These are phyloP conservation scores for Didymellaceae sp. DNA, from an alignment of 2,329 filamentous ascomycete species.

Conservation along the genomic window DNA sequence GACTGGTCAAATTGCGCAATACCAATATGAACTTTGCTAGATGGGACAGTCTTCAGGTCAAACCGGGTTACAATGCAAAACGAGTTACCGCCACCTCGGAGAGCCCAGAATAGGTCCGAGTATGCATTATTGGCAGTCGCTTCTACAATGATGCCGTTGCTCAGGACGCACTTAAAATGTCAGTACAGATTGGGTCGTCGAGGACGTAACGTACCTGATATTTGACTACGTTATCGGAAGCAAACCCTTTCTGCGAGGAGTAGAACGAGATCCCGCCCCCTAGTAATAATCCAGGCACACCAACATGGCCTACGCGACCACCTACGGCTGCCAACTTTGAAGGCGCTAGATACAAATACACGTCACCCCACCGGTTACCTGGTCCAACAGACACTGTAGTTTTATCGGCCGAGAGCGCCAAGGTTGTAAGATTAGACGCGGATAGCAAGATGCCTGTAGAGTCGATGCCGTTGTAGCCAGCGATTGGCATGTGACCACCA, in stretches of 20 bases:
- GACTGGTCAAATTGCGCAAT: conserved; percentile 24
- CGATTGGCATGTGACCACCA: conserved; percentile 35
- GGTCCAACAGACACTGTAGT: conserved; percentile 34
- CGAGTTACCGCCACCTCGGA: conserved; percentile 37
- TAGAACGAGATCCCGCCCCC: conserved; percentile 35
- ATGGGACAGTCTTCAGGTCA: conserved; percentile 20
- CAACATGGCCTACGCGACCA: conserved; percentile 38
- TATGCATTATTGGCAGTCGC: conserved; percentile 30
- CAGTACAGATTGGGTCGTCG: neutral
- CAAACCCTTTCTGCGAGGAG: conserved; percentile 26
- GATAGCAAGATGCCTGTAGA: conserved; percentile 26
- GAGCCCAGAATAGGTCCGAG: conserved; percentile 44
- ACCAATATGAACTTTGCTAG: conserved; percentile 21
- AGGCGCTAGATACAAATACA: conserved; percentile 34
- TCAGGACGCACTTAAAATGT: conserved; percentile 27
- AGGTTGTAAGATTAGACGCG: conserved; percentile 25
- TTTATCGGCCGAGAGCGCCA: conserved; percentile 33
- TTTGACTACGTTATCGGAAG: conserved; percentile 33
- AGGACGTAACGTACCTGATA: conserved; percentile 19
- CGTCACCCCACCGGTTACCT: conserved; percentile 40
- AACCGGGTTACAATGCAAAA: conserved; percentile 32
- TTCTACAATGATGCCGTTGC: conserved; percentile 30
- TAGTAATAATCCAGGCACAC: conserved; percentile 39
- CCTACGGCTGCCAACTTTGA: conserved; percentile 33
- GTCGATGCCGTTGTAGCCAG: conserved; percentile 24